phyloP scores from a whole-genome alignment of 139 green algal genomes.

The Pseudopediastrum boryanum region DNA sequence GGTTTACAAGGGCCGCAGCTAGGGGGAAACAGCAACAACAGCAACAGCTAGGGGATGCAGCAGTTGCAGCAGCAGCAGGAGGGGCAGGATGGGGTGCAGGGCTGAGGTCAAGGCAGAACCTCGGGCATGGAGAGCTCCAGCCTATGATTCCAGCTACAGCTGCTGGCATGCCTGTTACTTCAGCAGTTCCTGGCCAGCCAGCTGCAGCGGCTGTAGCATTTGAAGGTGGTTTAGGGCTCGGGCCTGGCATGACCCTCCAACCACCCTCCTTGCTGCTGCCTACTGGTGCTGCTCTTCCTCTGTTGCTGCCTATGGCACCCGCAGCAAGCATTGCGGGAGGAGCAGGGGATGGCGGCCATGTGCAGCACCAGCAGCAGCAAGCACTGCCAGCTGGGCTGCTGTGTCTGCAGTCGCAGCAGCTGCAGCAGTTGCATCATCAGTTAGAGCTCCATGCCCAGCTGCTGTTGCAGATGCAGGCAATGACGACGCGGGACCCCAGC shows the following conservation, averaged over 20 bases:
- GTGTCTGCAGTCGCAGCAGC: background rate
- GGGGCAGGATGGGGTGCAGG: background rate
- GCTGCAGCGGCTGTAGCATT: no score
- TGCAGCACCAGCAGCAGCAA: background rate
- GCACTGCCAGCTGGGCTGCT: constrained; percentile 6
- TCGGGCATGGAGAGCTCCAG: background rate
- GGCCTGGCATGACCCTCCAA: no score
- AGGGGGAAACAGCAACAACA: background rate
- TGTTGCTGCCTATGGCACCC: background rate
- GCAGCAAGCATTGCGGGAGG: background rate
- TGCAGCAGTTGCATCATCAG: constrained; percentile 28
- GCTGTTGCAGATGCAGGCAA: constrained; percentile 23
- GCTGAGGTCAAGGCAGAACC: background rate
- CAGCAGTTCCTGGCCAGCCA: no score
- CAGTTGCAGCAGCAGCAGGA: background rate
- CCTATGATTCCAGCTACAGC: constrained; percentile 17
- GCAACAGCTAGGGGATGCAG: background rate
- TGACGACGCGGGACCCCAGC: background rate
- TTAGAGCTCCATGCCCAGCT: constrained; percentile 15
- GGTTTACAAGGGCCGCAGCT: background rate
- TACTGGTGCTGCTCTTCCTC: background rate
- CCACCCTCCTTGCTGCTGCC: no score
- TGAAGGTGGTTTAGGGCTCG: no score
- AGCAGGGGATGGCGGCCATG: background rate
- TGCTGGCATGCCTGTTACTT: background rate